phyloP scores from a whole-genome alignment of 805 yeast species.

The Priceomyces melissophilus region DNA sequence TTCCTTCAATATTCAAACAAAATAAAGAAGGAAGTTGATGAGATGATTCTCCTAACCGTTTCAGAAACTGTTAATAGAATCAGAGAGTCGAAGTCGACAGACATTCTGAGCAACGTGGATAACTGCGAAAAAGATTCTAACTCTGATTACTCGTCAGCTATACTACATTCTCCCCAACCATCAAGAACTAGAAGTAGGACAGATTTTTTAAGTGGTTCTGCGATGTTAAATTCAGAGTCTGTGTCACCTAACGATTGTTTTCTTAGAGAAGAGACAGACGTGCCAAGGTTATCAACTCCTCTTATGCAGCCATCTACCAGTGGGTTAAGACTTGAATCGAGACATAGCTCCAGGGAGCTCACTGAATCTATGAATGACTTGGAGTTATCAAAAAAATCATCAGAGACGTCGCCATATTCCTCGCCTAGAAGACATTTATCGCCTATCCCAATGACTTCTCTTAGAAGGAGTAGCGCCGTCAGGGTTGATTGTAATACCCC shows the following conservation, averaged over 20 bases:
- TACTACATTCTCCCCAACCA: conserved; percentile 33
- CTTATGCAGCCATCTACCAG: conserved; percentile 3
- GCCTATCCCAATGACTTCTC: conserved; percentile 55
- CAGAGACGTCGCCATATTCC: conserved; percentile 28
- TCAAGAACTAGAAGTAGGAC: conserved; percentile 28
- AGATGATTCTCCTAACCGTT: conserved; percentile 59
- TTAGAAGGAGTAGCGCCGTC: conserved; percentile 48
- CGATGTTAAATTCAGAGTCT: conserved; percentile 15
- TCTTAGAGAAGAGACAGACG: conserved; percentile 19
- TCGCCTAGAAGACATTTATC: conserved; percentile 61
- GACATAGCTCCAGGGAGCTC: conserved; percentile 20
- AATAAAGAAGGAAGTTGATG: conserved; percentile 76
- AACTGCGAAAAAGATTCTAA: conserved; percentile 13
- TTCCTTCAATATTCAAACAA: conserved; percentile 71
- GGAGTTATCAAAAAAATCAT: conserved; percentile 20
- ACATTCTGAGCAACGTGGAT: conserved; percentile 16
- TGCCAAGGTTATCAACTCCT: conserved; percentile 5
- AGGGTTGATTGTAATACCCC: conserved; percentile 37
- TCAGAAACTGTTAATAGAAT: conserved; percentile 59
- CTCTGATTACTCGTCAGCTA: conserved; percentile 2
- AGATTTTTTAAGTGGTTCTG: conserved; percentile 11
- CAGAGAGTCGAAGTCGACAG: conserved; percentile 29
- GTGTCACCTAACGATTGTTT: conserved; percentile 48
- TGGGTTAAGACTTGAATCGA: conserved; percentile 7
- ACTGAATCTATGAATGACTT: conserved; percentile 26